phyloP scores from a whole-genome alignment of 208 protist species.

The Crithidia bombi region DNA sequence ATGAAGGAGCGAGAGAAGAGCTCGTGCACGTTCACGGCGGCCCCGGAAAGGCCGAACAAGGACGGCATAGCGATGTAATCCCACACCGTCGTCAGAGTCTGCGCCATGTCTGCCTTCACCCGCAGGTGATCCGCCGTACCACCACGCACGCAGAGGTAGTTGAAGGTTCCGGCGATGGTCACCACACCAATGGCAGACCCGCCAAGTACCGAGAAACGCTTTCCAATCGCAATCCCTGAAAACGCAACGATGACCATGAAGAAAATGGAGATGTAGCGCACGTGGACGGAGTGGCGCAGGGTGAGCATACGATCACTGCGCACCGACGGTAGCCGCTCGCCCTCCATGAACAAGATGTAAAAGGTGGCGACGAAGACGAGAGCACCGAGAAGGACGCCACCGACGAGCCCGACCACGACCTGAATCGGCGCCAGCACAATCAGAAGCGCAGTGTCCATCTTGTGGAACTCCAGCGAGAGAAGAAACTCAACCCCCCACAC shows the following conservation, averaged over 20 bases:
- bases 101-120: slow-evolving; percentile 49
- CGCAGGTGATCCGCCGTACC: slow-evolving; percentile 40
- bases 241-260: slow-evolving; percentile 54
- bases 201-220: slow-evolving; percentile 40
- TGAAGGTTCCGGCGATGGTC: slow-evolving; percentile 46
- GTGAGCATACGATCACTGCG: slow-evolving; percentile 41
- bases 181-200: slow-evolving; percentile 45
- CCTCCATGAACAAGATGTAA: slow-evolving; percentile 57
- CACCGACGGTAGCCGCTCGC: slow-evolving; percentile 41
- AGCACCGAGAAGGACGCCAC: slow-evolving; percentile 44
- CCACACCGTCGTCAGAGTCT: slow-evolving; percentile 51
- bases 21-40: slow-evolving; percentile 47
- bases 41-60: slow-evolving; percentile 56
- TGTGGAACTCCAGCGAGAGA: slow-evolving; percentile 54
- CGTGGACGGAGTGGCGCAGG: slow-evolving; percentile 51
- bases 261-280: slow-evolving; percentile 42
- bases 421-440: slow-evolving; percentile 57
- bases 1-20: slow-evolving; percentile 51
- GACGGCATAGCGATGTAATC: slow-evolving; percentile 67
- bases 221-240: slow-evolving; percentile 33
- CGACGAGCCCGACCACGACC: slow-evolving; percentile 49
- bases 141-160: slow-evolving; percentile 48
- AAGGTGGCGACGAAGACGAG: slow-evolving; percentile 50
- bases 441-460: slow-evolving; percentile 35
- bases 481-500: slow-evolving; percentile 58